These are phyloP conservation scores for Galeopsis tetrahit DNA, from an alignment of 257 asterid species.

Conservation along the genomic window DNA sequence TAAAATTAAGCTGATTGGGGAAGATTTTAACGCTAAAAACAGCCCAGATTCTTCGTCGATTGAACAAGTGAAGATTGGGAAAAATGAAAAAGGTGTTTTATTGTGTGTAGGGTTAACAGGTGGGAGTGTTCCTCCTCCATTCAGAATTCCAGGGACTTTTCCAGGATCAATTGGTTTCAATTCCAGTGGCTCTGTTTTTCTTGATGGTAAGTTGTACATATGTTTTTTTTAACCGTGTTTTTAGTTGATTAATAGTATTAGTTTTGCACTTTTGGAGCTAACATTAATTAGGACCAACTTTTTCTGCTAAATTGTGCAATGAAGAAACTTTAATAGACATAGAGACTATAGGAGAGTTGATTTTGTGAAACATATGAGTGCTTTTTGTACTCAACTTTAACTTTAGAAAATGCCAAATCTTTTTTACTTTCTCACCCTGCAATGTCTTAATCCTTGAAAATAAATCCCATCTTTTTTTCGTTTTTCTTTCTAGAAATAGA, in stretches of 20 bases:
- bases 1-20: conserved; percentile 62
- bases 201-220: conserved; percentile 58
- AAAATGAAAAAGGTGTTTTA: conserved; percentile 32
- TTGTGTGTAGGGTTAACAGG: conserved; percentile 64
- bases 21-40: conserved; percentile 57
- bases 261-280: background rate
- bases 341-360: conserved; percentile 14
- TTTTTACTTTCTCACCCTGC: background rate
- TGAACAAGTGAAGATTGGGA: background rate
- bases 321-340: background rate
- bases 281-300: conserved; percentile 1
- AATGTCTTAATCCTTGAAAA: background rate
- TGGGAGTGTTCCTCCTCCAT: conserved; percentile 49
- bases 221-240: background rate
- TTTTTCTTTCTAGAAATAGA: background rate
- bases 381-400: background rate
- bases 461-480: background rate
- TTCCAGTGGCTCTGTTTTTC: conserved; percentile 76
- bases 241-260: background rate
- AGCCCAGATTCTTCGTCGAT: conserved; percentile 20
- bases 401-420: background rate
- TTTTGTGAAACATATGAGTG: background rate
- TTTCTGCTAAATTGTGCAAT: conserved; percentile 23
- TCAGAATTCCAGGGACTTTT: conserved; percentile 71
- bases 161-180: conserved; percentile 77